Conservation (phyloP, 768 basidiomycete genomes). For the Wakefieldia striispora region DNA sequence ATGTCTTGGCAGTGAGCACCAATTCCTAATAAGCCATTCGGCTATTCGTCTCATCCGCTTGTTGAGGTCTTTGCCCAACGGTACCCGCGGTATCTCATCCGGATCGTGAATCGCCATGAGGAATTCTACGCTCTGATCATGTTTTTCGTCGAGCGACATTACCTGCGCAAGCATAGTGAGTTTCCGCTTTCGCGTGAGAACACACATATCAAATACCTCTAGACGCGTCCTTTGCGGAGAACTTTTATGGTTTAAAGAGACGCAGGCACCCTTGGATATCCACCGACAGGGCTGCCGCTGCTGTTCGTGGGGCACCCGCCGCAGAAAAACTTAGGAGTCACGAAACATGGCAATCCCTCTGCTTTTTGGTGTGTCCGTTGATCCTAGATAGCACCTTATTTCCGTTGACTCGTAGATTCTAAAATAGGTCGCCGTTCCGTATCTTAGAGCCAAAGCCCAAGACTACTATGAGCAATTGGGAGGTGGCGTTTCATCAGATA, state of each 20-base stretch:
- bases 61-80: slow-evolving; percentile 90
- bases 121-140: slow-evolving; percentile 91
- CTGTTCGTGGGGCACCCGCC: slow-evolving; percentile 60
- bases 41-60: background rate
- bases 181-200: slow-evolving; percentile 1
- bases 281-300: slow-evolving; percentile 62
- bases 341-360: slow-evolving; percentile 74
- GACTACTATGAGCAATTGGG: slow-evolving; percentile 91
- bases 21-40: background rate
- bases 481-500: slow-evolving; percentile 70
- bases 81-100: slow-evolving; percentile 89
- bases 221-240: slow-evolving; percentile 95
- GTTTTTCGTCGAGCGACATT: slow-evolving; percentile 87
- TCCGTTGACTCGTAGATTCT: slow-evolving; percentile 5
- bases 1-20: slow-evolving; percentile 78
- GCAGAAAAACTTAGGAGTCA: slow-evolving; percentile 63
- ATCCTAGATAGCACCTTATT: background rate
- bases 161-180: slow-evolving; percentile 83
- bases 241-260: slow-evolving; percentile 92
- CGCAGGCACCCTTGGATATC: slow-evolving; percentile 69
- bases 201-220: slow-evolving; percentile 8
- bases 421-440: slow-evolving; percentile 78
- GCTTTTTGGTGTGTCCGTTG: slow-evolving; percentile 66
- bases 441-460: slow-evolving; percentile 82
- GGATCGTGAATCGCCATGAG: slow-evolving; percentile 91